Percentiles rank a stretch among this genome's conserved stretches.
These are phyloP conservation scores for Avena eriantha DNA, from an alignment of 176 grass and related monocot genomes.

Conservation along the genomic window DNA sequence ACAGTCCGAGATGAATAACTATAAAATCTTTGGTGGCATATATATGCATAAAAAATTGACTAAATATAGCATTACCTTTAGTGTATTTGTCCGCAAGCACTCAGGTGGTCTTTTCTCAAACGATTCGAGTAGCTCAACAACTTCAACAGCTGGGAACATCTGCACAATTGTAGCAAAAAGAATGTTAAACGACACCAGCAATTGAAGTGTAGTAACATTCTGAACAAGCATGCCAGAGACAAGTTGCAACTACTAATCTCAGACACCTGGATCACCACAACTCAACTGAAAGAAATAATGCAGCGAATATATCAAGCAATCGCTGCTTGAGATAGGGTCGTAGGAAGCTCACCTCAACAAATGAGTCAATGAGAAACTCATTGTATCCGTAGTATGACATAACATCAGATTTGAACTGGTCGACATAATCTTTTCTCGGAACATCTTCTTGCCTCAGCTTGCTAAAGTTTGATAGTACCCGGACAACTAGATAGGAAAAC, in stretches of 20 bases:
- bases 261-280: constrained; percentile 5
- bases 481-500: constrained; percentile 74
- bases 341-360: constrained; percentile 68
- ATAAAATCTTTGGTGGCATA: constrained; percentile 7
- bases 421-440: constrained; percentile 80
- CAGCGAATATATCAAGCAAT: constrained; percentile 16
- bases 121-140: constrained; percentile 88
- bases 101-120: constrained; percentile 97
- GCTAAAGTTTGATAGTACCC: constrained; percentile 90
- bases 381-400: constrained; percentile 97
- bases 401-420: constrained; percentile 84
- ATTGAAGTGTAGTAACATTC: neutral
- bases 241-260: constrained; percentile 15
- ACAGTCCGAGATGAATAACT: neutral
- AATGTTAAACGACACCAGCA: constrained; percentile 26
- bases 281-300: neutral
- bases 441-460: constrained; percentile 78
- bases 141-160: constrained; percentile 92
- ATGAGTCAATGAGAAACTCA: constrained; percentile 81
- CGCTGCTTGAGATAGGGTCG: constrained; percentile 35
- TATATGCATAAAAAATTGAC: constrained; percentile 8
- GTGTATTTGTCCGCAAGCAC: constrained; percentile 85
- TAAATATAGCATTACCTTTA: constrained; percentile 69
- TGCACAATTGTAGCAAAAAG: constrained; percentile 31
- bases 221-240: constrained; percentile 8